These are phyloP conservation scores for Fusarium armeniacum DNA, from an alignment of 2,329 filamentous ascomycete species.

Conservation along the genomic window DNA sequence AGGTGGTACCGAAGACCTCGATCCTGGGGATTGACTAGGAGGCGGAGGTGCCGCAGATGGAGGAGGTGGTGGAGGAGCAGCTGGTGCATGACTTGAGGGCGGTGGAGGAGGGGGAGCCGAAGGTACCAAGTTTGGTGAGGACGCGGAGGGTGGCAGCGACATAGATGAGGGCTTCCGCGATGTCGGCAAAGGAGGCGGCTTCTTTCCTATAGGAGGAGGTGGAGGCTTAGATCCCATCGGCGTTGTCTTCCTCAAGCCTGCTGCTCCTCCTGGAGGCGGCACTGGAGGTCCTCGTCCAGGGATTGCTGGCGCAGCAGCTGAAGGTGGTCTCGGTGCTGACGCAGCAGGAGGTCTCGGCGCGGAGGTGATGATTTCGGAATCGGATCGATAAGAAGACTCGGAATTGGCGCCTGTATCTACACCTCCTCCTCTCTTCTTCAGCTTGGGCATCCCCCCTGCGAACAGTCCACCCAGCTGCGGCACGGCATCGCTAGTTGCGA, in stretches of 20 bases:
- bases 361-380: conserved; percentile 65
- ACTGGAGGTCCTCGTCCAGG: conserved; percentile 48
- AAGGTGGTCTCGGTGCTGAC: conserved; percentile 68
- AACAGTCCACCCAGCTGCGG: conserved; percentile 91
- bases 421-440: conserved; percentile 87
- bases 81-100: conserved; percentile 57
- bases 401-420: conserved; percentile 73
- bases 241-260: conserved; percentile 72
- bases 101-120: conserved; percentile 58
- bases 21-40: conserved; percentile 55
- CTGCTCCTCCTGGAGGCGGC: conserved; percentile 60
- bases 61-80: conserved; percentile 56
- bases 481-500: conserved; percentile 67
- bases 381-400: conserved; percentile 82
- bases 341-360: conserved; percentile 70
- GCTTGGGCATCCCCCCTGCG: conserved; percentile 93
- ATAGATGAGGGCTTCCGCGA: conserved; percentile 69
- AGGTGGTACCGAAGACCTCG: conserved; percentile 50
- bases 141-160: conserved; percentile 53
- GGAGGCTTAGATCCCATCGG: conserved; percentile 68
- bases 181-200: conserved; percentile 74
- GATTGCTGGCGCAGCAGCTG: conserved; percentile 38
- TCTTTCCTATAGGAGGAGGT: conserved; percentile 84
- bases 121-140: conserved; percentile 51
- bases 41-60: conserved; percentile 59